These are phyloP conservation scores for Thelephora ganbajun DNA, from an alignment of 768 basidiomycete genomes.

Conservation along the genomic window DNA sequence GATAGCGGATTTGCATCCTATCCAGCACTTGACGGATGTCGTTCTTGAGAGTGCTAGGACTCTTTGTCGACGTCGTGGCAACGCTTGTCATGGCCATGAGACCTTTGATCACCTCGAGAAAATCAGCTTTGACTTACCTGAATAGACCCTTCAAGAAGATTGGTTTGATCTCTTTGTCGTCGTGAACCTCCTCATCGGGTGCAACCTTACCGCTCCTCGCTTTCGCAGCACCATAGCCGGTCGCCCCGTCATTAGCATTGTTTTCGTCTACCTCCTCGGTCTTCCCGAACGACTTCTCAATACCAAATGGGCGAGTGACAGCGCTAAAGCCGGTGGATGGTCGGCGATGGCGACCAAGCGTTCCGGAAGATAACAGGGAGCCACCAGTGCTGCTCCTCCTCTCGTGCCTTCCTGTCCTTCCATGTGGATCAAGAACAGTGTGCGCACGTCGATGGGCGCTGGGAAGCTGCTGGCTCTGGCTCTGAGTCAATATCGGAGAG, in stretches of 20 bases:
- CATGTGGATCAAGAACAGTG: conserved; percentile 60
- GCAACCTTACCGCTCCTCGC: conserved; percentile 13
- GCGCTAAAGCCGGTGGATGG: conserved; percentile 54
- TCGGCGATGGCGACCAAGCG: conserved; percentile 53
- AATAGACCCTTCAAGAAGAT: conserved; percentile 94
- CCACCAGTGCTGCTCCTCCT: conserved; percentile 68
- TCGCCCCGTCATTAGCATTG: conserved; percentile 29
- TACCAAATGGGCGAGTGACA: conserved; percentile 15
- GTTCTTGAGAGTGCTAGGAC: conserved; percentile 62
- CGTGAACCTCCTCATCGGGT: conserved; percentile 29
- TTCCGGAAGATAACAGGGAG: conserved; percentile 37
- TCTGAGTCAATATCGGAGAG: conserved; percentile 19
- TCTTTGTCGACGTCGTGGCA: conserved; percentile 87
- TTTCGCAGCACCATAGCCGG: conserved; percentile 19
- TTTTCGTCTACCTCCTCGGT: conserved; percentile 31
- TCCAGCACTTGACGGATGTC: conserved; percentile 84
- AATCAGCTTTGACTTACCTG: conserved; percentile 38
- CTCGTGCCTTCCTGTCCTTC: conserved; percentile 50
- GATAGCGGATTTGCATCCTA: conserved; percentile 90
- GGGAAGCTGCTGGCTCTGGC: conserved; percentile 42
- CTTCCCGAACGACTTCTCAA: conserved; percentile 35
- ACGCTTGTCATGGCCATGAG: conserved; percentile 37
- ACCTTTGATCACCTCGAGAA: neutral
- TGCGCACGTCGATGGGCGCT: conserved; percentile 60
- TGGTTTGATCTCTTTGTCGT: conserved; percentile 79